Evolutionary conservation across 163 green algal genomes (phyloP).

Genomic region (Coccomyxa subellipsoidea): DNA sequence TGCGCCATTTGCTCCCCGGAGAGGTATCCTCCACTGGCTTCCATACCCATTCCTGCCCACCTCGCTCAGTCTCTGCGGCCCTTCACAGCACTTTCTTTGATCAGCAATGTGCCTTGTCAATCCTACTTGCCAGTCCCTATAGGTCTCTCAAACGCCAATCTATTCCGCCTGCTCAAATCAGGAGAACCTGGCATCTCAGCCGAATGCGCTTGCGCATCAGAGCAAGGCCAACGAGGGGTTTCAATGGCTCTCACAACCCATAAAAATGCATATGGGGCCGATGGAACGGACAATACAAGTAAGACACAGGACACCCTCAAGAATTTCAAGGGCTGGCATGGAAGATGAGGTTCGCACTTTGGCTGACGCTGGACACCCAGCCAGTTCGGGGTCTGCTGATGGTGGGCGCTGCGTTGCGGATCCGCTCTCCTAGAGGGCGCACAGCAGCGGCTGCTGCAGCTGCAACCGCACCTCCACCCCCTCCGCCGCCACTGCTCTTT

Average conservation of each 20-base stretch:
- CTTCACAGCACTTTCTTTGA: no score
- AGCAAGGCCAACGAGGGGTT: no score
- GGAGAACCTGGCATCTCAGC: no score
- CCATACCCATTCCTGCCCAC: neutral
- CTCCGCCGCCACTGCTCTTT: neutral
- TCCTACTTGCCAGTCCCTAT: no score
- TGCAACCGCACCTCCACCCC: neutral
- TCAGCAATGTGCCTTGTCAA: no score
- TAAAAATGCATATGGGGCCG: no score
- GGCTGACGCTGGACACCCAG: neutral
- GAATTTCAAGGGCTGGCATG: neutral
- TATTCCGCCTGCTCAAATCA: no score
- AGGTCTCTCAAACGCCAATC: no score
- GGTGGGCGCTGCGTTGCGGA: neutral
- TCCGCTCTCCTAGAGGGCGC: neutral
- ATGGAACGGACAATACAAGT: no score
- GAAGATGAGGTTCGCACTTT: neutral
- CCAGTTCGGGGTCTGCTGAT: neutral
- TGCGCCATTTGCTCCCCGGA: conserved; percentile 48
- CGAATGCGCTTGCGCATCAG: no score
- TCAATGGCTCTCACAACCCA: no score
- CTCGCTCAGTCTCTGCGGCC: neutral
- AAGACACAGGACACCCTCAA: no score
- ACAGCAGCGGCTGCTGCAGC: neutral
- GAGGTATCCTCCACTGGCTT: conserved; percentile 35